These are phyloP conservation scores for Colletotrichum acutatum DNA, from an alignment of 2,329 filamentous ascomycete species.

Conservation along the genomic window DNA sequence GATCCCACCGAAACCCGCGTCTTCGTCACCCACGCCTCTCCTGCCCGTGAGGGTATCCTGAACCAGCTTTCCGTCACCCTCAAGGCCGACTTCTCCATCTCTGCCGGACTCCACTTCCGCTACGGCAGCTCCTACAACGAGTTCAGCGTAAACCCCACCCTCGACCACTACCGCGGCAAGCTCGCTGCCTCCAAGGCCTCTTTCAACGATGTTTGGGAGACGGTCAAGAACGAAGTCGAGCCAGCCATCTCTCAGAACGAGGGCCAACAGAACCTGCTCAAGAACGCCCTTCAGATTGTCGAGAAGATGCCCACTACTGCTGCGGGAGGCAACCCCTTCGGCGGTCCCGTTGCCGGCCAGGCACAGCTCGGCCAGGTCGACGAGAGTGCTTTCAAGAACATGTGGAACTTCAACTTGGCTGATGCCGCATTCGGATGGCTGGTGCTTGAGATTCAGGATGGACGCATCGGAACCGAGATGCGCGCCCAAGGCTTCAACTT, in stretches of 20 bases:
- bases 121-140: constrained; percentile 99
- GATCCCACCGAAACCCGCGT: constrained; percentile 97
- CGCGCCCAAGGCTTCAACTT: constrained; percentile 99
- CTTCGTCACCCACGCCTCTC: constrained; percentile 96
- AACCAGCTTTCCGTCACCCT: constrained; percentile 98
- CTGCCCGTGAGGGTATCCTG: constrained; percentile 93
- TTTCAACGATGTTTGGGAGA: constrained; percentile 99
- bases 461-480: constrained; percentile 98
- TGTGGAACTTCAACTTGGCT: constrained; percentile 99
- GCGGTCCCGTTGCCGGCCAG: constrained; percentile 81
- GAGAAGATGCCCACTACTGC: constrained; percentile 97
- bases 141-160: constrained; percentile 97
- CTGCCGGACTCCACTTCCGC: constrained; percentile 95
- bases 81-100: constrained; percentile 98
- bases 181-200: constrained; percentile 97
- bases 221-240: constrained; percentile 95
- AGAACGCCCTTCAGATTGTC: constrained; percentile 93
- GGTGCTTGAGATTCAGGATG: constrained; percentile 93
- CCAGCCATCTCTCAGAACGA: constrained; percentile 94
- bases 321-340: constrained; percentile 96
- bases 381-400: constrained; percentile 99
- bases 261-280: constrained; percentile 89
- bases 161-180: constrained; percentile 99
- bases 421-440: constrained; percentile 98
- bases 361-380: constrained; percentile 87